These are phyloP conservation scores for Aspergillus olivimuriae DNA, from an alignment of 495 filamentous ascomycete genomes.

Conservation along the genomic window DNA sequence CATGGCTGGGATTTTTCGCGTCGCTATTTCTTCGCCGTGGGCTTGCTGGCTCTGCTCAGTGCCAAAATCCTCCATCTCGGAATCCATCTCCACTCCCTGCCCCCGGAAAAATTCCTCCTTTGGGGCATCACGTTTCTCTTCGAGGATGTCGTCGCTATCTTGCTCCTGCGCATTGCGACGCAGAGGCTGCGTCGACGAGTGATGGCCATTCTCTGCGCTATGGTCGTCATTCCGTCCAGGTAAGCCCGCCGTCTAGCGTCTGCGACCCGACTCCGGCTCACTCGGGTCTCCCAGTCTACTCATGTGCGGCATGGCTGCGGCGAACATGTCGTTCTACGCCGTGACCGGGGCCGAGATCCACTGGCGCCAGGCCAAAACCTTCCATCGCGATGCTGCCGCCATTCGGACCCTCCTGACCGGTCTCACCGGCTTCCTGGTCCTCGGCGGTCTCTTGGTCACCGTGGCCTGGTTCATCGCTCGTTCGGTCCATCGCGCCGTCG, in stretches of 20 bases:
- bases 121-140: conserved; percentile 36
- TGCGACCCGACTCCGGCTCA: neutral
- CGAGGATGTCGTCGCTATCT: conserved; percentile 31
- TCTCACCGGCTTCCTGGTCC: conserved; percentile 31
- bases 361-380: conserved; percentile 30
- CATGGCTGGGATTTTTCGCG: conserved; percentile 28
- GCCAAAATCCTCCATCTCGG: conserved; percentile 34
- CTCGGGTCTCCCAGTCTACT: conserved; percentile 18
- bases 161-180: conserved; percentile 24
- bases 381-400: conserved; percentile 30
- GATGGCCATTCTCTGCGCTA: conserved; percentile 15
- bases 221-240: conserved; percentile 30
- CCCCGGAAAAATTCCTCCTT: conserved; percentile 20
- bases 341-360: conserved; percentile 34
- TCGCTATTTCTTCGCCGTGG: conserved; percentile 32
- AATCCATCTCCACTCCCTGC: conserved; percentile 30
- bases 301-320: conserved; percentile 30
- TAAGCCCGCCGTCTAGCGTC: conserved; percentile 9
- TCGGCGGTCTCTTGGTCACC: conserved; percentile 19
- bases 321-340: conserved; percentile 33
- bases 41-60: conserved; percentile 24
- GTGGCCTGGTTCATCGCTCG: conserved; percentile 18
- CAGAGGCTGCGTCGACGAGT: conserved; percentile 20
- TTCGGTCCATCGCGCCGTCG: conserved; percentile 18
- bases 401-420: conserved; percentile 32